These are phyloP conservation scores for Geosmithia flava DNA, from an alignment of 2,329 filamentous ascomycete genomes.

Conservation along the genomic window DNA sequence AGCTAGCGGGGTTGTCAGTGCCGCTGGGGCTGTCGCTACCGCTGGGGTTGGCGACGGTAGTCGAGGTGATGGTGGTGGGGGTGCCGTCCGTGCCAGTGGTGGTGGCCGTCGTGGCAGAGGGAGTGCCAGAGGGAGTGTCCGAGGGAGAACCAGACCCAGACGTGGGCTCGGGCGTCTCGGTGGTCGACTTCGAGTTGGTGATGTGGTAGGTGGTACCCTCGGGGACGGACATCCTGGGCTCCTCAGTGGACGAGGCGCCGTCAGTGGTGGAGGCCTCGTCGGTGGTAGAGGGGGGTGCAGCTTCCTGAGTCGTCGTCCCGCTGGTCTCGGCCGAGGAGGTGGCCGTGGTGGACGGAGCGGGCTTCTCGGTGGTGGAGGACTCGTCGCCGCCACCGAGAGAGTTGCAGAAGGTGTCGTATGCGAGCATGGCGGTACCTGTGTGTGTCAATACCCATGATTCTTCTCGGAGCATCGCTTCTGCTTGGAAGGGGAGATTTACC, in stretches of 20 bases:
- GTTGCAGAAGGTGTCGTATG: conserved; percentile 4
- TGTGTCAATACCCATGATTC: neutral
- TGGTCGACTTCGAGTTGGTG: neutral
- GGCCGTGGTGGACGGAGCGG: neutral
- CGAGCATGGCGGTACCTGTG: conserved; percentile 3
- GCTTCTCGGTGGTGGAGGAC: neutral
- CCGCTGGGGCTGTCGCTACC: neutral
- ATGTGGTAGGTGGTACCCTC: neutral
- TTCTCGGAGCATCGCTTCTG: neutral
- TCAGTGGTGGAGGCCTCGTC: neutral
- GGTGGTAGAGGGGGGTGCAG: neutral
- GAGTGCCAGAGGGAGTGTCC: neutral
- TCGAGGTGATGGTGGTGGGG: neutral
- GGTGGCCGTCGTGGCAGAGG: neutral
- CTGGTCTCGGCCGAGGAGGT: neutral
- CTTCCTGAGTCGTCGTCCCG: neutral
- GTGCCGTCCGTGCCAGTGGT: neutral
- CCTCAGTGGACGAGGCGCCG: neutral
- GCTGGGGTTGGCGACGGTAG: neutral
- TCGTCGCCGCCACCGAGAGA: neutral
- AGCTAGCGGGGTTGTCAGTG: neutral
- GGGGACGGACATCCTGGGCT: neutral
- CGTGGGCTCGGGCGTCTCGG: neutral
- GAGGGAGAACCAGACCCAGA: neutral
- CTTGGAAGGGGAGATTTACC: neutral